Conservation (phyloP, 352 stramenopile genomes). For the Halophytophthora polymorphica region DNA sequence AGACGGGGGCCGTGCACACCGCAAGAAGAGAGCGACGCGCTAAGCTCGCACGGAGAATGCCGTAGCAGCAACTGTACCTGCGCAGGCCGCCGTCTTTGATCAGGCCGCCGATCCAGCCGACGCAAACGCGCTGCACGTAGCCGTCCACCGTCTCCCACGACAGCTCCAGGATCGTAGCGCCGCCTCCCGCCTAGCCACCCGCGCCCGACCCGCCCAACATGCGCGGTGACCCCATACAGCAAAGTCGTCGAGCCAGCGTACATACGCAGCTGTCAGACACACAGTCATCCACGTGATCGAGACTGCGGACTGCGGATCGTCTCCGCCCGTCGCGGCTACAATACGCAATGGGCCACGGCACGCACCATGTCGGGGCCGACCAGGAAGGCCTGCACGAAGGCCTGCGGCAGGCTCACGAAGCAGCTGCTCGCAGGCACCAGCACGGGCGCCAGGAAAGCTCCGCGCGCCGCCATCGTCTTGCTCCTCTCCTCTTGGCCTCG, state of each 20-base stretch:
- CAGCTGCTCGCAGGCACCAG: conserved; percentile 63
- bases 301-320: conserved; percentile 1
- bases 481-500: too few species aligned
- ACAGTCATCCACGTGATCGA: neutral
- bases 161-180: conserved; percentile 65
- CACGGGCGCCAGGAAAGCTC: conserved; percentile 59
- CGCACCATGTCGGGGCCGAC: conserved; percentile 30
- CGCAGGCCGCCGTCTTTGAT: conserved; percentile 43
- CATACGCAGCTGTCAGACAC: neutral
- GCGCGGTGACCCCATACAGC: neutral
- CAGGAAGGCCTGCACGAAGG: conserved; percentile 68
- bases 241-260: neutral
- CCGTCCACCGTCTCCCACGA: conserved; percentile 80
- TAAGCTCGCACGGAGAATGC: too few species aligned
- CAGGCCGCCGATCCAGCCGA: conserved; percentile 65
- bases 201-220: neutral
- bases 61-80: conserved; percentile 29
- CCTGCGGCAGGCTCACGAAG: conserved; percentile 67
- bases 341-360: neutral
- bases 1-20: too few species aligned
- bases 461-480: conserved; percentile 27
- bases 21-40: neutral
- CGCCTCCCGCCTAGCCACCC: conserved; percentile 22
- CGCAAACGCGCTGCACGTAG: conserved; percentile 71
- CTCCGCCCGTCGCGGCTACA: neutral